These are phyloP conservation scores for Linnemannia elongata DNA, from an alignment of 192 early-diverging fungal genomes.

Conservation along the genomic window DNA sequence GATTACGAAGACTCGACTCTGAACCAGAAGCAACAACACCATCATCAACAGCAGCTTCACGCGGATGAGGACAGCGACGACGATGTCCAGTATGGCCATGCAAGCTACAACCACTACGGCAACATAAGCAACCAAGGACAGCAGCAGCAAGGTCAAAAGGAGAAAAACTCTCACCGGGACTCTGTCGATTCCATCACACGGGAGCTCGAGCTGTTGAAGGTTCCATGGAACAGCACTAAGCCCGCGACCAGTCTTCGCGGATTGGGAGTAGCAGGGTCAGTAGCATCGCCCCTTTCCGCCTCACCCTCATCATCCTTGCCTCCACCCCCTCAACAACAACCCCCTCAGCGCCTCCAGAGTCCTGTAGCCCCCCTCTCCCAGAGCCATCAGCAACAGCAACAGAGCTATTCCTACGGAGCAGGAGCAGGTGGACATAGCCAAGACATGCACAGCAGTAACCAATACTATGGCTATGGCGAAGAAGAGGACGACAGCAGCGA, in stretches of 20 bases:
- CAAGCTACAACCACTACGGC: conserved; percentile 9
- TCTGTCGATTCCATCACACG: conserved; percentile 54
- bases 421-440: conserved; percentile 5
- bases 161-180: conserved; percentile 1
- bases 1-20: background rate
- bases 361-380: background rate
- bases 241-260: background rate
- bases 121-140: conserved; percentile 6
- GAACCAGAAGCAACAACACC: background rate
- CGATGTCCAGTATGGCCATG: conserved; percentile 24
- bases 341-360: background rate
- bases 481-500: conserved; percentile 31
- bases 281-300: background rate
- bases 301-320: conserved; percentile 2
- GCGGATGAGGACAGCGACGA: conserved; percentile 23
- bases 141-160: background rate
- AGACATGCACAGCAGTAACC: background rate
- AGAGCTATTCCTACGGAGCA: conserved; percentile 23
- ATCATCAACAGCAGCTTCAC: conserved; percentile 11
- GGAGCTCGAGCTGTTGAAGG: conserved; percentile 48
- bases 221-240: conserved; percentile 45
- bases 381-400: conserved; percentile 10
- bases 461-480: conserved; percentile 38
- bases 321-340: background rate
- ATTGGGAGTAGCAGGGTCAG: background rate